Evolutionary conservation across 2,329 filamentous ascomycete genomes (phyloP).

Genomic region (Talaromyces sp.): DNA sequence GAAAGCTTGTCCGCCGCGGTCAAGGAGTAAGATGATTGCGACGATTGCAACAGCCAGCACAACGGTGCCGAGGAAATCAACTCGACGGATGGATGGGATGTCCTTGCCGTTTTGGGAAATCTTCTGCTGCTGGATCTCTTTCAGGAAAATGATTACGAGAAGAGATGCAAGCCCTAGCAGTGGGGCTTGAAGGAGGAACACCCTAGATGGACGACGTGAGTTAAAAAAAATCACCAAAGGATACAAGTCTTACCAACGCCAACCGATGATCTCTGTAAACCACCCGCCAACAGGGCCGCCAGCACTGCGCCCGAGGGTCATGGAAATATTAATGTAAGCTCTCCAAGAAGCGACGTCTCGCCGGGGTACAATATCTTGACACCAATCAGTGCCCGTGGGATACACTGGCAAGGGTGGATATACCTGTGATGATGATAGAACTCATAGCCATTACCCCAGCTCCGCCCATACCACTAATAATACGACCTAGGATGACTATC

Average conservation of each 20-base stretch:
- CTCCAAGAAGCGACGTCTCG: slow-evolving; percentile 51
- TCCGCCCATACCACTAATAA: slow-evolving; percentile 45
- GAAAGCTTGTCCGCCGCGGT: slow-evolving; percentile 49
- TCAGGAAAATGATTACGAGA: slow-evolving; percentile 48
- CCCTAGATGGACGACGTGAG: slow-evolving; percentile 35
- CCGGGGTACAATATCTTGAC: slow-evolving; percentile 48
- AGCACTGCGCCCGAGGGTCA: slow-evolving; percentile 51
- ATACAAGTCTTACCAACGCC: slow-evolving; percentile 56
- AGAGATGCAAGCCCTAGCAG: slow-evolving; percentile 52
- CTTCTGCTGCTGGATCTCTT: neutral
- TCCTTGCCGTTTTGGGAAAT: neutral
- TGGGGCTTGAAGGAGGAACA: slow-evolving; percentile 58
- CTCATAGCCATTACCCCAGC: slow-evolving; percentile 48
- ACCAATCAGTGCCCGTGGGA: neutral
- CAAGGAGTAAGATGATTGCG: slow-evolving; percentile 48
- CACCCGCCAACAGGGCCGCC: slow-evolving; percentile 60
- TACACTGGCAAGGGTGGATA: neutral
- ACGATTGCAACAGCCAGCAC: slow-evolving; percentile 48
- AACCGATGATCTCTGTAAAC: slow-evolving; percentile 62
- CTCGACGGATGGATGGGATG: slow-evolving; percentile 33
- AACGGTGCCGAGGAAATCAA: slow-evolving; percentile 60
- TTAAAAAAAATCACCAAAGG: neutral
- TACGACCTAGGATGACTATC: slow-evolving; percentile 43
- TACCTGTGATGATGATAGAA: slow-evolving; percentile 48
- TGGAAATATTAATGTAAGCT: slow-evolving; percentile 53